A percentile compares a stretch with the other conserved stretches of the same genome.
Conservation (phyloP, 257 asterid species). For the Capsicum pubescens region DNA sequence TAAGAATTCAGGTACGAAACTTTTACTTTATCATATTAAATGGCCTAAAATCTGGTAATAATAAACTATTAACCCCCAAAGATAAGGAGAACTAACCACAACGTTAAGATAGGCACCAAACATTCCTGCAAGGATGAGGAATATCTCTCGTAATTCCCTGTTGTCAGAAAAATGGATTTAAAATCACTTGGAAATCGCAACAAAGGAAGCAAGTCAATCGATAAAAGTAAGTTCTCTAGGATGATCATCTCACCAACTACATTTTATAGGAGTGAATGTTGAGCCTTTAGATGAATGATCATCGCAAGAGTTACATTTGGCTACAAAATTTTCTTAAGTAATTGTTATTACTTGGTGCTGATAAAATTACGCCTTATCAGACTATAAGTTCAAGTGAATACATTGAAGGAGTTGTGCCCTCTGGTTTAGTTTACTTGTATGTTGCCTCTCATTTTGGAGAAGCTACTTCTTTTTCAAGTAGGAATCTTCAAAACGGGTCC, state of each 20-base stretch:
- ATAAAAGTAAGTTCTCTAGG: background rate
- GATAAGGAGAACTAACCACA: slow-evolving; percentile 60
- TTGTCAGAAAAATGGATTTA: slow-evolving; percentile 32
- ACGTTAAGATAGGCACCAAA: slow-evolving; percentile 83
- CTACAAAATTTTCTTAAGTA: too few relatives aligned
- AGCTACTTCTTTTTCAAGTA: too few relatives aligned
- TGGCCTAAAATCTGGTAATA: background rate
- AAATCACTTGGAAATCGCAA: background rate
- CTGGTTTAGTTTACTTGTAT: too few relatives aligned
- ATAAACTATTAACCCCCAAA: background rate
- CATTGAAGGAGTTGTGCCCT: too few relatives aligned
- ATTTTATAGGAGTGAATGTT: background rate
- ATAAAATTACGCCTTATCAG: too few relatives aligned
- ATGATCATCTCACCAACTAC: background rate
- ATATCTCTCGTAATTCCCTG: slow-evolving; percentile 82
- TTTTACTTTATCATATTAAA: background rate
- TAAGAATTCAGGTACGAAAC: background rate
- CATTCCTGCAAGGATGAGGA: slow-evolving; percentile 79
- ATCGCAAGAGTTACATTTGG: too few relatives aligned
- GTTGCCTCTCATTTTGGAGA: too few relatives aligned
- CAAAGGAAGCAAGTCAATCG: background rate
- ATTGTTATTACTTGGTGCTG: too few relatives aligned
- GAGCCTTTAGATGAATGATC: background rate
- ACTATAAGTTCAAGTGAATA: too few relatives aligned
- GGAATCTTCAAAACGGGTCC: too few relatives aligned